Evolutionary conservation across 345 rosid genomes (phyloP).

Genomic region (Eutrema heterophyllum): DNA sequence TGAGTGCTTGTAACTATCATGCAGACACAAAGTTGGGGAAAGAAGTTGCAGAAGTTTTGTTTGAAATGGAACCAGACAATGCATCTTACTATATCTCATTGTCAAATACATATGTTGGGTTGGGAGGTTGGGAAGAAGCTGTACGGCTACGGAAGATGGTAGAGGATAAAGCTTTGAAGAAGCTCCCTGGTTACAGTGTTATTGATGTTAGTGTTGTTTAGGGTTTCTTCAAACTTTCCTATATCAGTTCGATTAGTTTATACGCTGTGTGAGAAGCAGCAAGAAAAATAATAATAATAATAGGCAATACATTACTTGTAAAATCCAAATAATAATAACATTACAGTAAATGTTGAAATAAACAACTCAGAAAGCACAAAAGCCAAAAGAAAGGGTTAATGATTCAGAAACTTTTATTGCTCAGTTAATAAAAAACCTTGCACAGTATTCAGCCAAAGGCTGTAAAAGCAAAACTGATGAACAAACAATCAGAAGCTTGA

Average conservation of each 20-base stretch:
- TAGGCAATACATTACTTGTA: not conserved
- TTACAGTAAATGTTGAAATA: not conserved
- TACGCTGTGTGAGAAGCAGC: not conserved
- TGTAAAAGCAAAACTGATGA: slow-evolving; percentile 26
- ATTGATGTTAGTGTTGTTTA: slow-evolving; percentile 25
- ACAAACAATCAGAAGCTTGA: slow-evolving; percentile 13
- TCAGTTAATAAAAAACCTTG: not conserved
- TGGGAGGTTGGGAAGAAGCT: slow-evolving; percentile 52
- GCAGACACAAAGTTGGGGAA: slow-evolving; percentile 43
- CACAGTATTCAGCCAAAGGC: not conserved
- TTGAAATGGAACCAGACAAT: slow-evolving; percentile 55
- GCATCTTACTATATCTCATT: slow-evolving; percentile 39
- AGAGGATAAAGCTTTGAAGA: slow-evolving; percentile 33
- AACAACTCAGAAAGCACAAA: not conserved
- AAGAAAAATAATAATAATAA: not conserved
- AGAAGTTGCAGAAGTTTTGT: slow-evolving; percentile 48
- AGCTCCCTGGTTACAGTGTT: slow-evolving; percentile 43
- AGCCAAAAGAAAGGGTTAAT: not conserved
- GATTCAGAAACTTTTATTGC: slow-evolving; percentile 12
- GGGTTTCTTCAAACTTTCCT: not conserved
- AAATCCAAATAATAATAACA: not conserved
- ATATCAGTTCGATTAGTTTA: not conserved
- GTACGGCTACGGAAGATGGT: slow-evolving; percentile 36
- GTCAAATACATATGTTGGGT: slow-evolving; percentile 43
- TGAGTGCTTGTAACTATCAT: slow-evolving; percentile 47